Conservation (phyloP, 768 basidiomycete species). For the Rhodotorula toruloides region DNA sequence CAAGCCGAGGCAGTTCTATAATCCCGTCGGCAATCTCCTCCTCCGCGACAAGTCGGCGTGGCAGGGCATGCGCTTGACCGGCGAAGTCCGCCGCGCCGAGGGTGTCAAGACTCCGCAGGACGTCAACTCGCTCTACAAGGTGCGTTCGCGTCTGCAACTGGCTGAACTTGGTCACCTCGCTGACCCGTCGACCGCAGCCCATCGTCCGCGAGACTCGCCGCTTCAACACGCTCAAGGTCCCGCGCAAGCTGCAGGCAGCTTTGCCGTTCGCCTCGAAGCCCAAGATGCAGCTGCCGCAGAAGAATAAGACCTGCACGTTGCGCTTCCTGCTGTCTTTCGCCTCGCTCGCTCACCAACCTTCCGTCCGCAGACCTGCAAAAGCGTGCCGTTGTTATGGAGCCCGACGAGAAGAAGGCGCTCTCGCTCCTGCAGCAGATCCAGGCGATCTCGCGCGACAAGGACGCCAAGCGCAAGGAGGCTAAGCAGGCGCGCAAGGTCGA, state of each 20-base stretch:
- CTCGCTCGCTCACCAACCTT: background rate
- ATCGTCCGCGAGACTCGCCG: slow-evolving; percentile 72
- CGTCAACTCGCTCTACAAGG: slow-evolving; percentile 82
- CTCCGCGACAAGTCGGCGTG: slow-evolving; percentile 69
- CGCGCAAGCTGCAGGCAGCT: slow-evolving; percentile 81
- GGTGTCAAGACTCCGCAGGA: slow-evolving; percentile 72
- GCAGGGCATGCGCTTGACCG: slow-evolving; percentile 93
- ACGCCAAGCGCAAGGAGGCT: slow-evolving; percentile 70
- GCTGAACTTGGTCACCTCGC: no score
- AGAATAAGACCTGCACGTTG: slow-evolving; percentile 41
- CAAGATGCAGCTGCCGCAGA: slow-evolving; percentile 69
- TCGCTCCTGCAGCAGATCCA: slow-evolving; percentile 89
- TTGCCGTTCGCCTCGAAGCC: slow-evolving; percentile 92
- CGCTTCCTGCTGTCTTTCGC: no score
- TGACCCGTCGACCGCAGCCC: slow-evolving; percentile 49
- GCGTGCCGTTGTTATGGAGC: slow-evolving; percentile 89
- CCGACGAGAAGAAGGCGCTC: slow-evolving; percentile 88
- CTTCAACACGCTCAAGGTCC: slow-evolving; percentile 84
- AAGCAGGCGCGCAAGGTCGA: slow-evolving; percentile 72
- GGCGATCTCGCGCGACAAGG: slow-evolving; percentile 83
- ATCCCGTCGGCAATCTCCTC: slow-evolving; percentile 86
- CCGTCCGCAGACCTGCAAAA: slow-evolving; percentile 63
- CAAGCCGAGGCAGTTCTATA: slow-evolving; percentile 91
- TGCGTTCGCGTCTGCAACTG: slow-evolving; percentile 41
- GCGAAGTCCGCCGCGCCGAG: slow-evolving; percentile 81